phyloP scores from a whole-genome alignment of 768 basidiomycete genomes.

The Rhodocollybia butyracea region DNA sequence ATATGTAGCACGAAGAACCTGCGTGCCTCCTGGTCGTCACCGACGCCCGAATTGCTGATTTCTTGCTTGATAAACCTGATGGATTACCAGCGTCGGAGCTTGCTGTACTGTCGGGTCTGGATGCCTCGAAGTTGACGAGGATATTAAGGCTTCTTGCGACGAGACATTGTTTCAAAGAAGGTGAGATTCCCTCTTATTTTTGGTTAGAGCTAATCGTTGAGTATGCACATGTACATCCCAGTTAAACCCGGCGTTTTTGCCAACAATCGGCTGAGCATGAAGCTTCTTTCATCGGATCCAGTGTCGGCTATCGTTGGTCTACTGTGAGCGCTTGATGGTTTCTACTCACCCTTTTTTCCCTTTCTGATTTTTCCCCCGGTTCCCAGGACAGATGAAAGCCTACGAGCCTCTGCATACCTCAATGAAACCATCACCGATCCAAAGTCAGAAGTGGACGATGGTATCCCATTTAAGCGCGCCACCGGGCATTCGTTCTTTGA shows the following conservation, averaged over 20 bases:
- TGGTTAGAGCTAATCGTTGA: not conserved
- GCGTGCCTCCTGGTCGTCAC: constrained; percentile 30
- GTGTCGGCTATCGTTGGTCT: constrained; percentile 21
- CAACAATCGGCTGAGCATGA: constrained; percentile 38
- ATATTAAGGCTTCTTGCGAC: constrained; percentile 37
- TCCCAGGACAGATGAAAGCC: constrained; percentile 16
- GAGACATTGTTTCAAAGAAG: constrained; percentile 39
- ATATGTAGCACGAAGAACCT: constrained; percentile 25
- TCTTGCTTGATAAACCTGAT: constrained; percentile 29
- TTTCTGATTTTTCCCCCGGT: not conserved
- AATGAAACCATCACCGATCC: constrained; percentile 32
- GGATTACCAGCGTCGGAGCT: constrained; percentile 34
- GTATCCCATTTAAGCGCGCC: constrained; percentile 14
- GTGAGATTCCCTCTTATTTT: constrained; percentile 14
- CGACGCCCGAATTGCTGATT: constrained; percentile 34
- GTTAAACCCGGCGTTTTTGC: constrained; percentile 35
- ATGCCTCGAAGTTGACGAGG: constrained; percentile 34
- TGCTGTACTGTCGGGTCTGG: constrained; percentile 24
- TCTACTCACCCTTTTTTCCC: not conserved
- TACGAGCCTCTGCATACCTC: constrained; percentile 22
- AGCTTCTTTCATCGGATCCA: constrained; percentile 28
- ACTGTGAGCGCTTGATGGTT: constrained; percentile 14
- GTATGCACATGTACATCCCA: constrained; percentile 14
- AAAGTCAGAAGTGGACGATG: not conserved
- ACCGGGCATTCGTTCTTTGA: constrained; percentile 16